These are phyloP conservation scores for Acacia concinna DNA, from an alignment of 331 rosid genomes.

Conservation along the genomic window DNA sequence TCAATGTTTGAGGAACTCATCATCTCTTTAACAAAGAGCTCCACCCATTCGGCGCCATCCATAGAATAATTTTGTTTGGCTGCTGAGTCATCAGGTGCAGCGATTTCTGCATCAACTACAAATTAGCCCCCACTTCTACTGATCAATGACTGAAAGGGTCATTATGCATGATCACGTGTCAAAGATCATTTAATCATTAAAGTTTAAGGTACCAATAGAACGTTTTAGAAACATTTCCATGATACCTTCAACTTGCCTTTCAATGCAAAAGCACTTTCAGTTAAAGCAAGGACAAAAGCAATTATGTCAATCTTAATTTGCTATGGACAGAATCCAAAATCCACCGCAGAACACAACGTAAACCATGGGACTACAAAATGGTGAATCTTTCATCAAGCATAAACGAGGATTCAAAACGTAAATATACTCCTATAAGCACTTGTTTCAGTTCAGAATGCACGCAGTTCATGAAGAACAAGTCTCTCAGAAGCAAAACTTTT, in stretches of 20 bases:
- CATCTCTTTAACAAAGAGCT: constrained; percentile 42
- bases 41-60: constrained; percentile 41
- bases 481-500: not conserved
- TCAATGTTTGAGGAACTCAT: constrained; percentile 41
- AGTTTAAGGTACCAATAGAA: not conserved
- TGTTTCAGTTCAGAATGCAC: not conserved
- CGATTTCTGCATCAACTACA: constrained; percentile 29
- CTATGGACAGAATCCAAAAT: not conserved
- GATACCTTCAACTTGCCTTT: not conserved
- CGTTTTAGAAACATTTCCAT: not conserved
- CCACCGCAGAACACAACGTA: not conserved
- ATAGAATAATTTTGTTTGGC: constrained; percentile 25
- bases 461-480: not conserved
- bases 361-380: not conserved
- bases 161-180: not conserved
- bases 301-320: not conserved
- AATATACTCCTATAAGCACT: not conserved
- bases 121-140: not conserved
- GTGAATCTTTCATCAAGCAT: not conserved
- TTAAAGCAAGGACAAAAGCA: constrained; percentile 3
- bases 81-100: constrained; percentile 4
- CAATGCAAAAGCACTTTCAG: not conserved
- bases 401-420: not conserved
- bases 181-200: not conserved
- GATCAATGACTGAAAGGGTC: not conserved